Evolutionary conservation across 2,329 filamentous ascomycete genomes (phyloP).

Genomic region (Monilinia vaccinii-corymbosi): DNA sequence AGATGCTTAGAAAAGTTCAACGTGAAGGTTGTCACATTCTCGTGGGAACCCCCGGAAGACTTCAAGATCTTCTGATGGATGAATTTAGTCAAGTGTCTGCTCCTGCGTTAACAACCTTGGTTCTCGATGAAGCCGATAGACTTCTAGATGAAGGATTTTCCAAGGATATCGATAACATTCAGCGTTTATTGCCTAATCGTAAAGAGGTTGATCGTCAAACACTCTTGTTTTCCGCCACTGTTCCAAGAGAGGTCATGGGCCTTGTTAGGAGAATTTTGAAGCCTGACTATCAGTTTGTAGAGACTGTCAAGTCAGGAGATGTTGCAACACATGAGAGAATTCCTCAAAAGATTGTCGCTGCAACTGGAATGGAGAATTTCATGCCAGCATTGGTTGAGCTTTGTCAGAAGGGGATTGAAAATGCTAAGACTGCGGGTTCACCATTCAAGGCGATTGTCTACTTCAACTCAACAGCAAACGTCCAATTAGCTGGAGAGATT

Average conservation of each 20-base stretch:
- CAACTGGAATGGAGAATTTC: slow-evolving; percentile 64
- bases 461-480: slow-evolving; percentile 68
- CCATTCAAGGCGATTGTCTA: slow-evolving; percentile 91
- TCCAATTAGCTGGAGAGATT: slow-evolving; percentile 56
- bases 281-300: slow-evolving; percentile 76
- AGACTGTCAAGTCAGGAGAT: slow-evolving; percentile 76
- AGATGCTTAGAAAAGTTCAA: slow-evolving; percentile 29
- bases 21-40: slow-evolving; percentile 79
- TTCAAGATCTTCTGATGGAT: slow-evolving; percentile 67
- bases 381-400: slow-evolving; percentile 60
- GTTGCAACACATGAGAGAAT: slow-evolving; percentile 76
- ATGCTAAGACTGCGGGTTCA: slow-evolving; percentile 9
- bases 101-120: slow-evolving; percentile 71
- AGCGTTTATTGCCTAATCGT: slow-evolving; percentile 52
- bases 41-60: slow-evolving; percentile 80
- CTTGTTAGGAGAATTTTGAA: slow-evolving; percentile 70
- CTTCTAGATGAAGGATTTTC: slow-evolving; percentile 93
- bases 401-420: slow-evolving; percentile 32
- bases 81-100: slow-evolving; percentile 33
- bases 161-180: slow-evolving; percentile 53
- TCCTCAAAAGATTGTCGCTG: slow-evolving; percentile 64
- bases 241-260: slow-evolving; percentile 72
- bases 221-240: slow-evolving; percentile 89
- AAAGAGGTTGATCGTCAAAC: slow-evolving; percentile 68
- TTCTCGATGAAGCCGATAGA: slow-evolving; percentile 94